These are phyloP conservation scores for Colletotrichum incanum DNA, from an alignment of 2,329 filamentous ascomycete species.

Conservation along the genomic window DNA sequence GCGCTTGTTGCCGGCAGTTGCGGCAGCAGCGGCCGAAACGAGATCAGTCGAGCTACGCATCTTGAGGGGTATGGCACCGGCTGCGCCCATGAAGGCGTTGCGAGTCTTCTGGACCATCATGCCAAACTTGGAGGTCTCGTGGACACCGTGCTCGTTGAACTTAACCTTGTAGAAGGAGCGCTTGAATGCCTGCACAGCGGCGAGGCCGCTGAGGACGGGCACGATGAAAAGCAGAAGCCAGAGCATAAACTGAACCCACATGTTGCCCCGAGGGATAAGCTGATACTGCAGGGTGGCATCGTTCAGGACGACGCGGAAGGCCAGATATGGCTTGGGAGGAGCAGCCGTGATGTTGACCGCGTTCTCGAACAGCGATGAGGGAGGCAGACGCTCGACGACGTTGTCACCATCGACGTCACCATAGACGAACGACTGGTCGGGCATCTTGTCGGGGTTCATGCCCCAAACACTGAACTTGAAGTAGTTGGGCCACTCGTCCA, in stretches of 20 bases:
- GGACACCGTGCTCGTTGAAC: slow-evolving; percentile 42
- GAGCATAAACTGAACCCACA: slow-evolving; percentile 66
- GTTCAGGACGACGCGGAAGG: slow-evolving; percentile 68
- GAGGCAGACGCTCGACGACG: slow-evolving; percentile 74
- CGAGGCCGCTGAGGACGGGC: slow-evolving; percentile 64
- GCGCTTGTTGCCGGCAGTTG: slow-evolving; percentile 49
- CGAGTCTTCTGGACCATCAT: slow-evolving; percentile 48
- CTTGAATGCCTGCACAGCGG: slow-evolving; percentile 70
- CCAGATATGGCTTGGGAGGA: slow-evolving; percentile 68
- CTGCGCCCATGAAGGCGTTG: slow-evolving; percentile 48
- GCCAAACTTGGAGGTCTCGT: slow-evolving; percentile 70
- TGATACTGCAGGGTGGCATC: slow-evolving; percentile 69
- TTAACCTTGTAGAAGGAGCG: slow-evolving; percentile 68
- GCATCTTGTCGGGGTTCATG: slow-evolving; percentile 74
- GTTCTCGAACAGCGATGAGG: slow-evolving; percentile 68
- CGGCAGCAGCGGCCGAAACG: slow-evolving; percentile 46
- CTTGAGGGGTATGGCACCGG: slow-evolving; percentile 49
- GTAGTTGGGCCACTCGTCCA: slow-evolving; percentile 75
- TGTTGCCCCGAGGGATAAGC: slow-evolving; percentile 67
- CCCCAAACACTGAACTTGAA: slow-evolving; percentile 79
- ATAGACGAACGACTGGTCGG: slow-evolving; percentile 69
- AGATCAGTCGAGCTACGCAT: slow-evolving; percentile 40
- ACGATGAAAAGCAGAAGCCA: slow-evolving; percentile 68
- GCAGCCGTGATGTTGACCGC: slow-evolving; percentile 58
- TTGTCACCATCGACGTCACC: slow-evolving; percentile 75